Base-by-base conservation (phyloP, 805 yeast genomes). In the Ogataea methylovora region DNA sequence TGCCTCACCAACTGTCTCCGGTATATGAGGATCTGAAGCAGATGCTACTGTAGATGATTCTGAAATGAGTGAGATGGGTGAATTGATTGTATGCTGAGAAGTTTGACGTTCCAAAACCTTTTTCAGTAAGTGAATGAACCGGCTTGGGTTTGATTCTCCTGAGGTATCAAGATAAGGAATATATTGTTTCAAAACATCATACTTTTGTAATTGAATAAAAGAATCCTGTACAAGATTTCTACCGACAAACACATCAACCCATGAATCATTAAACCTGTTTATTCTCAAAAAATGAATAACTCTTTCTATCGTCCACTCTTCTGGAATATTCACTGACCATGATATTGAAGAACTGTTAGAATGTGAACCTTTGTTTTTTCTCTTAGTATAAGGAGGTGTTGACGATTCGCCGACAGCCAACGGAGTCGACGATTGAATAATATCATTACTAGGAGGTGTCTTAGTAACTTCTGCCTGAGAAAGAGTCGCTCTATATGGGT, bases 301-400 rank as follows among this genome's bases (percentile, higher is more conserved):
- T 34, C 82, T 65, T n/a, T 69, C 74, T 42, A 71, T 60, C 2
- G 79, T 74, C 96, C 96, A 86, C 38, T 74, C 79, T 5, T 65
- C 67, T 1, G 82, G 74, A 35, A 65, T 65, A 22, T 63, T 62
- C 0, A 70, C 73, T 17, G 67, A 64, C 79, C 79, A 8, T 2
- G 60, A 49, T 2, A 58, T 40, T 3, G 57, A 45, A 2, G 55
- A 48, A 18, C 44, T 40, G 28, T 43, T 40, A 6, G 50, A 45
- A 27, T 45, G 48, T 14, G 34, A 32, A 2, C 46, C 48, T 15
- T 44, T 41, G 13, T 37, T 33, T 5, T n/a, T n/a, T n/a, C n/a
- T n/a, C n/a, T n/a, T n/a, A n/a, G n/a, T n/a, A n/a, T n/a, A n/a
- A n/a, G 25, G 10, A 23, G 25, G 25, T 12, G 10, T 23, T 11